Base-by-base conservation (phyloP, 805 yeast genomes). In the Candida quercuum region DNA sequence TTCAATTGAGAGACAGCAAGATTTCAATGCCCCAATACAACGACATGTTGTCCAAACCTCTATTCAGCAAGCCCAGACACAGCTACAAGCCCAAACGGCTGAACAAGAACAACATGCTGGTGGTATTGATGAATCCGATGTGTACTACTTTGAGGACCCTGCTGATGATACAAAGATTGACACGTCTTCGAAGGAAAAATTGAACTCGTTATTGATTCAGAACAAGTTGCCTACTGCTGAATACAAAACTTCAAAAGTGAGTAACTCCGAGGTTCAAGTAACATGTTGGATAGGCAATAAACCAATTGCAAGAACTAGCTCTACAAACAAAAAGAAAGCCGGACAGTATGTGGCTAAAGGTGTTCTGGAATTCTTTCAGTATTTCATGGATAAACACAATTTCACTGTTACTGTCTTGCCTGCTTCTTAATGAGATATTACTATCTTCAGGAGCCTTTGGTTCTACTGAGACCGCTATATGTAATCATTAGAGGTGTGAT, bases 241-340 rank as follows among this genome's bases (percentile, higher is more conserved):
- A 15, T 49, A 47, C 29, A 43, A 41, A 24, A 49, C 51, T 10
- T 26, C 42, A 5, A 49, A 49, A 23, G 25, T 43, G 3, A 40
- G 35, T 6, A 41, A 41, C 18, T 36, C 51, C 2, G 50, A 43
- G 15, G 49, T 49, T 14, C 46, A 47, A 26, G 51, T 49, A 5
- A 32, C 41, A 7, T 47, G 51, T 26, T 38, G 11, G 19, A 23
- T 49, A 12, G 37, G 36, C 11, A 36, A 36, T 15, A 24, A 33
- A 4, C 44, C 47, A 14, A 29, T 47, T 22, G 45, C 46, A 2
- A 38, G 41, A 20, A 47, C 49, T 3, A 39, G 41, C 16, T 35
- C 44, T 4, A 43, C 48, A 1, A 49, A 45, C 20, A 49, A 49
- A 36, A 49, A 49, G 28, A 45, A 36, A n/a, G 53, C 53, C 5